Conservation (phyloP, 2,329 filamentous ascomycete genomes). For the Pseudopyrenochaeta lycopersici region DNA sequence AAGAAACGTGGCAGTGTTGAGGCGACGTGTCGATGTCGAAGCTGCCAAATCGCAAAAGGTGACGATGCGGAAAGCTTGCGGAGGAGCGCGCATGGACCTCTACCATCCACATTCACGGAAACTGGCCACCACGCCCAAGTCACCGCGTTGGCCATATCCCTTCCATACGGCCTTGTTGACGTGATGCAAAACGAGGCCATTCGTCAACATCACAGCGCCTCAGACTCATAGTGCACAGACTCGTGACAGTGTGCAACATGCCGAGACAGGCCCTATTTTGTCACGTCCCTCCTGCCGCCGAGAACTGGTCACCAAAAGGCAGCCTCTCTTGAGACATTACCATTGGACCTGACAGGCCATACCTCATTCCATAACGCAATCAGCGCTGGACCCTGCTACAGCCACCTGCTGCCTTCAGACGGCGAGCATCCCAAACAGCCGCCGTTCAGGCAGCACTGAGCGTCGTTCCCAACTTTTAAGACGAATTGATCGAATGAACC, state of each 20-base stretch:
- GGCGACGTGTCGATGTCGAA: slow-evolving; percentile 43
- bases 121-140: neutral
- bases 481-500: too few relatives aligned
- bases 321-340: neutral
- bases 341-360: neutral
- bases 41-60: slow-evolving; percentile 19
- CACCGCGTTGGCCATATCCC: neutral
- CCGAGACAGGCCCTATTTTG: neutral
- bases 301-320: neutral
- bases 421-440: neutral
- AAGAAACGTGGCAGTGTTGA: slow-evolving; percentile 13
- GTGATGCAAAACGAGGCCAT: neutral
- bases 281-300: neutral
- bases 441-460: neutral
- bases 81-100: slow-evolving; percentile 31
- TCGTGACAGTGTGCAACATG: slow-evolving; percentile 1
- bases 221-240: neutral
- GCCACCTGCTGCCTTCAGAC: slow-evolving; percentile 1
- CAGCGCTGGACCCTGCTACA: neutral
- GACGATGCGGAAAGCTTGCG: slow-evolving; percentile 34
- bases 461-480: neutral
- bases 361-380: neutral
- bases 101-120: neutral
- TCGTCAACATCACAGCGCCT: neutral
- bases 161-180: neutral